Conservation (phyloP, 2,329 filamentous ascomycete species). For the Chalaropsis ovoidea region DNA sequence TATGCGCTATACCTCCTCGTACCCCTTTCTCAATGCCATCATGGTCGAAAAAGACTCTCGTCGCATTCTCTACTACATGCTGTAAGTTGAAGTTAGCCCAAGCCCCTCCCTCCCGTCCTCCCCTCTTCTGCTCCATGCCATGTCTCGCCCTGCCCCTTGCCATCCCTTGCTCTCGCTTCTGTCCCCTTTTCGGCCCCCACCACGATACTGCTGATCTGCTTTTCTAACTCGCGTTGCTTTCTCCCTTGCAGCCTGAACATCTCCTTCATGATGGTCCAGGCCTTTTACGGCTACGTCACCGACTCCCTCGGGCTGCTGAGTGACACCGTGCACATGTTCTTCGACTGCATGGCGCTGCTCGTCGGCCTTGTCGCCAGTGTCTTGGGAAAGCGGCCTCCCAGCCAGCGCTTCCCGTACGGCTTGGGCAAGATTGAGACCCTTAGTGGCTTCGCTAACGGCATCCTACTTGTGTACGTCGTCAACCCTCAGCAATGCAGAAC, state of each 20-base stretch:
- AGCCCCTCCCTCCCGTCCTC: slow-evolving; percentile 19
- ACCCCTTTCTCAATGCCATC: slow-evolving; percentile 75
- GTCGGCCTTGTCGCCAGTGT: slow-evolving; percentile 87
- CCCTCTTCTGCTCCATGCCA: background rate
- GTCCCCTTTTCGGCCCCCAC: background rate
- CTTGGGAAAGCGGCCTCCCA: slow-evolving; percentile 93
- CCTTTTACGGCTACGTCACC: slow-evolving; percentile 86
- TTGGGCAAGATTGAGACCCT: slow-evolving; percentile 95
- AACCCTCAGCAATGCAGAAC: background rate
- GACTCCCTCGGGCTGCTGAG: slow-evolving; percentile 91
- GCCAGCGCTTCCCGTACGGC: slow-evolving; percentile 79
- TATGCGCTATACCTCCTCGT: slow-evolving; percentile 57
- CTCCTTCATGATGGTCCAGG: slow-evolving; percentile 85
- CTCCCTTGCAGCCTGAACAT: slow-evolving; percentile 64
- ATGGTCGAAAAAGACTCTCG: slow-evolving; percentile 85
- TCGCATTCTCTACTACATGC: slow-evolving; percentile 95
- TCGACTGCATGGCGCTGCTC: slow-evolving; percentile 85
- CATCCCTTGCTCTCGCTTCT: background rate
- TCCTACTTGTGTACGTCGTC: slow-evolving; percentile 72
- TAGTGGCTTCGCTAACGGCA: slow-evolving; percentile 90
- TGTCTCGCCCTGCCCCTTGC: slow-evolving; percentile 3
- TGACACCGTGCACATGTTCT: slow-evolving; percentile 99
- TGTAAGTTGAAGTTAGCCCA: slow-evolving; percentile 42
- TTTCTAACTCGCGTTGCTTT: slow-evolving; percentile 1
- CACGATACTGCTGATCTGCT: background rate